phyloP scores from a whole-genome alignment of 495 filamentous ascomycete genomes.

The Podospora pseudoanserina region DNA sequence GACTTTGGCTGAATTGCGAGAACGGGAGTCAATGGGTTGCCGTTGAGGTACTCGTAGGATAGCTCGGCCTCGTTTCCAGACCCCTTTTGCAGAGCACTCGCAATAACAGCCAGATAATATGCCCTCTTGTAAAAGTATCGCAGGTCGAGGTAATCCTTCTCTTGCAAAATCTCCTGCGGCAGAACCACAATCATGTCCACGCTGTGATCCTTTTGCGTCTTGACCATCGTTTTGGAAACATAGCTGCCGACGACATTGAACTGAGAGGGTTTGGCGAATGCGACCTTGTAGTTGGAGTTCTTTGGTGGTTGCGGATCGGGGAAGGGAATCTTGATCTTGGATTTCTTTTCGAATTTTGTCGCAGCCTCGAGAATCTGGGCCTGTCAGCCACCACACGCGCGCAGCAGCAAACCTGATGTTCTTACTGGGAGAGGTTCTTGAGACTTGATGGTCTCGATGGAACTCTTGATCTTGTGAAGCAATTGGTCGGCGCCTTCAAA shows the following conservation, averaged over 20 bases:
- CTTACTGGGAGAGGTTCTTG: constrained; percentile 55
- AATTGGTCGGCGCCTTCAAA: constrained; percentile 62
- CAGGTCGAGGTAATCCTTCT: constrained; percentile 91
- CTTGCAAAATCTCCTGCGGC: constrained; percentile 74
- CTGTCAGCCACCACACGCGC: neutral
- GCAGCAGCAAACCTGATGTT: neutral
- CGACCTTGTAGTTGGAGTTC: constrained; percentile 74
- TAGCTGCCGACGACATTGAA: constrained; percentile 91
- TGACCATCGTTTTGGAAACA: constrained; percentile 67
- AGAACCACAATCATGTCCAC: constrained; percentile 86
- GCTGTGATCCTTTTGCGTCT: constrained; percentile 50
- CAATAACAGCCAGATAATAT: constrained; percentile 81
- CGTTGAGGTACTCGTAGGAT: constrained; percentile 66
- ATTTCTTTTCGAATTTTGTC: constrained; percentile 58
- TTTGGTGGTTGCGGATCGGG: constrained; percentile 69
- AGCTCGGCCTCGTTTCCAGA: constrained; percentile 52
- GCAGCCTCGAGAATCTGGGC: constrained; percentile 62
- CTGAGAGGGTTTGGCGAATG: constrained; percentile 68
- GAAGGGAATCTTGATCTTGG: constrained; percentile 71
- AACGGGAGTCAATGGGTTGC: constrained; percentile 73
- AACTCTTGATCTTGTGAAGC: constrained; percentile 65
- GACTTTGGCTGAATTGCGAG: constrained; percentile 49
- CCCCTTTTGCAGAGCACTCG: constrained; percentile 59
- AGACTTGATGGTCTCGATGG: constrained; percentile 66
- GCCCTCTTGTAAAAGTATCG: constrained; percentile 93